phyloP scores from a whole-genome alignment of 169 alveolate genomes.

The Plasmodium ovale region DNA sequence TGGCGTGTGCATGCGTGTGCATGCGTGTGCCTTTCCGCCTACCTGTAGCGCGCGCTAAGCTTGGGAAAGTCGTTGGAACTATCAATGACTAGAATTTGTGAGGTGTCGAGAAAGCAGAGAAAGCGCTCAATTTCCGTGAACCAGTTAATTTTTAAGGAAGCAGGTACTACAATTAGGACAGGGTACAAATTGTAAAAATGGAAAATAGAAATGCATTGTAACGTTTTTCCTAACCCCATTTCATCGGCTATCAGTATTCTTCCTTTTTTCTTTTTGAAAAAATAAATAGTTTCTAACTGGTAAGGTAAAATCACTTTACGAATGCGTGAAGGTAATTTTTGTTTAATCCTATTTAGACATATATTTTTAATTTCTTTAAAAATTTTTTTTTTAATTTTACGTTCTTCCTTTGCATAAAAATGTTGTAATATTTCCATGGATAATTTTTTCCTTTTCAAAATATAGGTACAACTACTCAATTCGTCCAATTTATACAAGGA shows the following conservation, averaged over 20 bases:
- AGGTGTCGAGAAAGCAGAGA: slow-evolving; percentile 90
- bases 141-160: slow-evolving; percentile 96
- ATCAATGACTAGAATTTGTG: slow-evolving; percentile 92
- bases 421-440: slow-evolving; percentile 12
- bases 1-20: neutral
- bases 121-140: slow-evolving; percentile 93
- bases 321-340: slow-evolving; percentile 28
- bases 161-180: slow-evolving; percentile 94
- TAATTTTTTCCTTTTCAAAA: slow-evolving; percentile 6
- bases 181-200: slow-evolving; percentile 91
- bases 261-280: slow-evolving; percentile 44
- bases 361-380: slow-evolving; percentile 24
- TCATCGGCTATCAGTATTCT: slow-evolving; percentile 95
- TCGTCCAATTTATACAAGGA: slow-evolving; percentile 15
- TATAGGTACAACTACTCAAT: slow-evolving; percentile 8
- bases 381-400: slow-evolving; percentile 29
- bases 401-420: slow-evolving; percentile 5
- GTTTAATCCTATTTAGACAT: slow-evolving; percentile 45
- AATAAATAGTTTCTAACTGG: slow-evolving; percentile 55
- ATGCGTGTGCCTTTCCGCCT: neutral
- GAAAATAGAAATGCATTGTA: slow-evolving; percentile 91
- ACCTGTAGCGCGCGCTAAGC: neutral
- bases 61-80: slow-evolving; percentile 85
- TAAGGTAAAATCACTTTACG: slow-evolving; percentile 49
- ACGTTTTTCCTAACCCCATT: slow-evolving; percentile 97